phyloP scores from a whole-genome alignment of 345 rosid genomes.

The Lepidium sativum region DNA sequence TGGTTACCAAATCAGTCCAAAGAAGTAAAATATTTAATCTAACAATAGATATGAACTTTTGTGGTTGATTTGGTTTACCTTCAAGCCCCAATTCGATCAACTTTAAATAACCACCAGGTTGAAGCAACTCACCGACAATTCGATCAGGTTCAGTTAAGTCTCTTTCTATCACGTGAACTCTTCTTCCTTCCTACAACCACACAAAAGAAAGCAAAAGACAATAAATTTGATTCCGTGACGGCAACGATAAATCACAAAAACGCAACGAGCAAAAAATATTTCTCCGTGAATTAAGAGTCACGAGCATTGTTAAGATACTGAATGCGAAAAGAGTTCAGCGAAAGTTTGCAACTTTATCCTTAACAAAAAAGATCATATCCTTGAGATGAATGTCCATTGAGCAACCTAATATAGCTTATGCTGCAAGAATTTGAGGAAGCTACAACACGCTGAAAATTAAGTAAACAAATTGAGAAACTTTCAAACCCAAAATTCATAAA shows the following conservation, averaged over 20 bases:
- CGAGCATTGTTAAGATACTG: neutral
- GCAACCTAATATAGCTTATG: conserved; percentile 21
- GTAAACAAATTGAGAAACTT: neutral
- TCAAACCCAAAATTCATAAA: neutral
- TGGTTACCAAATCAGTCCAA: neutral
- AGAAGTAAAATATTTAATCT: neutral
- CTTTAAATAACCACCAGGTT: conserved; percentile 49
- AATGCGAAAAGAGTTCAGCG: too few species aligned
- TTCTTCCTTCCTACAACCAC: conserved; percentile 36
- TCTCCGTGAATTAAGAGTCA: neutral
- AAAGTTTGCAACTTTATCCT: neutral
- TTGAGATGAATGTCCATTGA: too few species aligned
- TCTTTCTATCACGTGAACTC: conserved; percentile 48
- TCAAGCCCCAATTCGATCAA: conserved; percentile 40
- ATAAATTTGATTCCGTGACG: conserved; percentile 8
- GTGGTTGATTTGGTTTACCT: conserved; percentile 18
- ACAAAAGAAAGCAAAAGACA: neutral
- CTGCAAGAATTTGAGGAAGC: neutral
- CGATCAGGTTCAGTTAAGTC: conserved; percentile 43
- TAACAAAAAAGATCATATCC: too few species aligned
- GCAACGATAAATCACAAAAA: neutral
- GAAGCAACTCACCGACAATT: conserved; percentile 44
- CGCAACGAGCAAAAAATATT: neutral
- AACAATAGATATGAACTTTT: neutral
- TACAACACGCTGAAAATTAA: neutral